Conservation (phyloP, 2,329 filamentous ascomycete species). For the Fusarium denticulatum region DNA sequence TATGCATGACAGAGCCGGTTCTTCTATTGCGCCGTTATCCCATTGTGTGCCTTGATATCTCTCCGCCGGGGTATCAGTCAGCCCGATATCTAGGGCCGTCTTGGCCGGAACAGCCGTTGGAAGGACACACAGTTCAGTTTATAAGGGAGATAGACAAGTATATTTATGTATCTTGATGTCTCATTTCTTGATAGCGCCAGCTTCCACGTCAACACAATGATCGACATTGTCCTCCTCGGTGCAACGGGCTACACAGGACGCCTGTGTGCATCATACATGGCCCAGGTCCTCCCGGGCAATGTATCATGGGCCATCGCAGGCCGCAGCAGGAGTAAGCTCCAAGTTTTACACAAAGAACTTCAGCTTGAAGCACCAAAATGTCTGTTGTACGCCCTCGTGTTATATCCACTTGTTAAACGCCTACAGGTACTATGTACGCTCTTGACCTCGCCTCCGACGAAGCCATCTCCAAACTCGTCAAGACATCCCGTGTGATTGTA, state of each 20-base stretch:
- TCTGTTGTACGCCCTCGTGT: background rate
- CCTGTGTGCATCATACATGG: constrained; percentile 77
- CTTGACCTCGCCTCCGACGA: constrained; percentile 10
- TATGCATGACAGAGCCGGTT: background rate
- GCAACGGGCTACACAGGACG: constrained; percentile 83
- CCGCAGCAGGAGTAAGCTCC: constrained; percentile 77
- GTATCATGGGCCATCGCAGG: constrained; percentile 87
- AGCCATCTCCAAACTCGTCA: background rate
- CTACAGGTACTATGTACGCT: background rate
- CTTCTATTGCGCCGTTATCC: background rate
- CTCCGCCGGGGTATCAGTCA: constrained; percentile 15
- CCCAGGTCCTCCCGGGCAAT: constrained; percentile 72
- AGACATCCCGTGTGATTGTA: background rate
- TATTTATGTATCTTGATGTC: background rate
- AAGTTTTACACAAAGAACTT: constrained; percentile 62
- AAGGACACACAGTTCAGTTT: background rate
- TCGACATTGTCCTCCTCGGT: constrained; percentile 59
- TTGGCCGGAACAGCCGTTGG: constrained; percentile 2
- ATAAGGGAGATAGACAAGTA: background rate
- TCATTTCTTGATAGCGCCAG: background rate
- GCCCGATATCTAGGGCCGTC: constrained; percentile 19
- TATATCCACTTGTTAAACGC: background rate
- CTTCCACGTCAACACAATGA: background rate
- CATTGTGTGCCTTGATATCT: background rate
- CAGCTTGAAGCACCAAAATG: background rate